Evolutionary conservation across 2,329 filamentous ascomycete species (phyloP), one percentile per base, ranked within the genome.

Genomic region (Cytospora schulzeri): DNA sequence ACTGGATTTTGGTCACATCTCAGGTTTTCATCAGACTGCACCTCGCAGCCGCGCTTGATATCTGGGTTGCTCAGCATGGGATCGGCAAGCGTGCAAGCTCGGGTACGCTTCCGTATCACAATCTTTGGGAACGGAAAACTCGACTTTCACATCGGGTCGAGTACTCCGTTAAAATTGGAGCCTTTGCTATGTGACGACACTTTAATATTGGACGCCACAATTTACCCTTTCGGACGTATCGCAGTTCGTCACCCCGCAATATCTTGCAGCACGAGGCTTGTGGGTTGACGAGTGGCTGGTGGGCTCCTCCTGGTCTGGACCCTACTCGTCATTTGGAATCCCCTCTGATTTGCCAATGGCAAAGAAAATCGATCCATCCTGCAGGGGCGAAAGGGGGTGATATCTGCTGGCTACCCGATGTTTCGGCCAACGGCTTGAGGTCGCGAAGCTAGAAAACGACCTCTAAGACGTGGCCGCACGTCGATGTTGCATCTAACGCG

Each of bases 121-220:
- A 56, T 48, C 38, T 56, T 22, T 48, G 45, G 4, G 12, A n/a
- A 35, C 28, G 38, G 29, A 24, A 28, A 45, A 55, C 52, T 50
- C 59, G 35, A 55, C 6, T 7, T 45, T n/a, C 17, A 31, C 19
- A 38, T 24, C 33, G 33, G 33, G 11, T 38, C 60, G 45, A 56
- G 53, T 59, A 55, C 41, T 60, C 24, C 28, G 22, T 64, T 24
- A n/a, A 31, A 60, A 64, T 66, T 60, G 57, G 61, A 51, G 50
- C 57, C 56, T 31, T 26, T 14, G 19, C n/a, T 29, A 64, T 66
- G 64, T 66, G 64, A 66, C 52, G 64, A 38, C 51, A 60, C 55
- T 57, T 26, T 14, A 60, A 50, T 26, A 54, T 52, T 48, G 61
- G 33, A 60, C 56, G 61, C 57, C 60, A 64, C 57, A 60, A 52